These are phyloP conservation scores for Penicillium antarcticum DNA, from an alignment of 495 filamentous ascomycete species.

Conservation along the genomic window DNA sequence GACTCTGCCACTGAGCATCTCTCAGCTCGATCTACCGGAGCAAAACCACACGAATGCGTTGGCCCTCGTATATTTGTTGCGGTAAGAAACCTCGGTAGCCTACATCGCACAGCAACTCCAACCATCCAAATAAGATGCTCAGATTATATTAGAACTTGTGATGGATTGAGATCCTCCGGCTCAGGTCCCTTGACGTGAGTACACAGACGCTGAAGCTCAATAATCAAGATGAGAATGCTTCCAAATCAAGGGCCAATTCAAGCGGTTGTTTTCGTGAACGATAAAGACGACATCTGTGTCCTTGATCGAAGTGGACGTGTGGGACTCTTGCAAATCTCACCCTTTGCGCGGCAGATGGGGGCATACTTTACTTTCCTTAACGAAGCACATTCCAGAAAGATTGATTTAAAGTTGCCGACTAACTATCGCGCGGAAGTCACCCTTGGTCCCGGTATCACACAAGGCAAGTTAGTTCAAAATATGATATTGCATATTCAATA, in stretches of 20 bases:
- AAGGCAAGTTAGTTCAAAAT: slow-evolving; percentile 76
- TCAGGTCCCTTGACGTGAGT: slow-evolving; percentile 69
- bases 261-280: slow-evolving; percentile 49
- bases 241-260: slow-evolving; percentile 13
- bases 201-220: slow-evolving; percentile 66
- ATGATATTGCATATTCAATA: no score
- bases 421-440: slow-evolving; percentile 65
- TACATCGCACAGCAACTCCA: slow-evolving; percentile 17
- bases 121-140: slow-evolving; percentile 23
- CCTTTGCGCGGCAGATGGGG: slow-evolving; percentile 57
- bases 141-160: slow-evolving; percentile 46
- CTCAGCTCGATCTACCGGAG: slow-evolving; percentile 51
- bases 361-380: slow-evolving; percentile 70
- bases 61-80: slow-evolving; percentile 56
- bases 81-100: slow-evolving; percentile 49
- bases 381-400: slow-evolving; percentile 73
- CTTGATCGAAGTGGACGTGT: slow-evolving; percentile 41
- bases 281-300: slow-evolving; percentile 43
- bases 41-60: slow-evolving; percentile 63
- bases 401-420: slow-evolving; percentile 63
- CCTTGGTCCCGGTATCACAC: slow-evolving; percentile 62
- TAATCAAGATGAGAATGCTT: slow-evolving; percentile 36
- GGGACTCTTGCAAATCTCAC: slow-evolving; percentile 55
- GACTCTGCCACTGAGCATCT: slow-evolving; percentile 53
- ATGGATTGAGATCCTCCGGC: slow-evolving; percentile 32